These are phyloP conservation scores for Thermomucor indicae-seudaticae DNA, from an alignment of 371 early-diverging fungal species.

Conservation along the genomic window DNA sequence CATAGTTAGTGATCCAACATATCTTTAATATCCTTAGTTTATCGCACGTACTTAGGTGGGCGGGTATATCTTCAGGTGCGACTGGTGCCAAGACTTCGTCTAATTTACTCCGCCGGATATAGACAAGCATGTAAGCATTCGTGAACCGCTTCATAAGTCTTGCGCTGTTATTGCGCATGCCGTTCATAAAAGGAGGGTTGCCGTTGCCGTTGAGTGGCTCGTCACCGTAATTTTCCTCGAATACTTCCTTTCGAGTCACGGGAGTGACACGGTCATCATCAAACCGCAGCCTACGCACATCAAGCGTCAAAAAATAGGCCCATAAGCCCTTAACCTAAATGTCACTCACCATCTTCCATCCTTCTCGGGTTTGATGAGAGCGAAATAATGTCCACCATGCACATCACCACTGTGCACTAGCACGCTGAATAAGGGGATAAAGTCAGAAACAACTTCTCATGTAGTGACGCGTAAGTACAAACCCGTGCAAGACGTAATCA, in stretches of 20 bases:
- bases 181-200: conserved; percentile 28
- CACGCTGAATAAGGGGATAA: conserved; percentile 53
- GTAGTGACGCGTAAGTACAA: neutral
- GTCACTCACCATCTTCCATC: conserved; percentile 70
- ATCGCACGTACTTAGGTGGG: conserved; percentile 61
- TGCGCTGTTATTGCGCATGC: conserved; percentile 10
- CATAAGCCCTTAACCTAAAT: neutral
- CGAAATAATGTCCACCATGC: conserved; percentile 97
- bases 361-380: conserved; percentile 78
- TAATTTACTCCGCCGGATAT: conserved; percentile 74
- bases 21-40: neutral
- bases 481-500: conserved; percentile 80
- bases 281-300: conserved; percentile 71
- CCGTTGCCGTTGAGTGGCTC: conserved; percentile 47
- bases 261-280: conserved; percentile 96
- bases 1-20: conserved; percentile 2
- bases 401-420: conserved; percentile 96
- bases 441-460: neutral
- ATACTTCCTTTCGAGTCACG: conserved; percentile 80
- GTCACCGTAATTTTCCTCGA: conserved; percentile 96
- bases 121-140: conserved; percentile 97
- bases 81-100: conserved; percentile 69
- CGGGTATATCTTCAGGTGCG: conserved; percentile 65
- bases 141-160: conserved; percentile 68
- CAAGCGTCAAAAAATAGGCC: neutral